A percentile compares a stretch with the other conserved stretches of the same genome.
phyloP scores from a whole-genome alignment of 1,139 yeast genomes.

The Pneumocystis oryctolagi region DNA sequence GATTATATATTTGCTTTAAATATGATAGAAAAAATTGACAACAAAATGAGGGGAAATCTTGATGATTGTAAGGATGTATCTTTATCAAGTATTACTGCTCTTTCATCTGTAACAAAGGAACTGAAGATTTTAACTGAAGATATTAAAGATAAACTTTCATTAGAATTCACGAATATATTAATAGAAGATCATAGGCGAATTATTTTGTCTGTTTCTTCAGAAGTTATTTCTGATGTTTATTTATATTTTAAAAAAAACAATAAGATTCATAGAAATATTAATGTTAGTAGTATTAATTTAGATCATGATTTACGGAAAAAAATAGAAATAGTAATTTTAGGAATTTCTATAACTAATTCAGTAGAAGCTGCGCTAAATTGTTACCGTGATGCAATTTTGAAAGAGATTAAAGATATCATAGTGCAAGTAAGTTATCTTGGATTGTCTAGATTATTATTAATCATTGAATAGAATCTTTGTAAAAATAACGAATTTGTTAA shows the following conservation, averaged over 20 bases:
- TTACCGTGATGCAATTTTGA: slow-evolving; percentile 53
- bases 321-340: slow-evolving; percentile 38
- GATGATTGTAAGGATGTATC: background rate
- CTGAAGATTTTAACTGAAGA: background rate
- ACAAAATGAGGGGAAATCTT: background rate
- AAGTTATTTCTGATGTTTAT: background rate
- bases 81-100: background rate
- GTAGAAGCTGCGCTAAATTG: slow-evolving; percentile 47
- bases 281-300: slow-evolving; percentile 27
- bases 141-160: background rate
- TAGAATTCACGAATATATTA: background rate
- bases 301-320: slow-evolving; percentile 31
- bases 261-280: slow-evolving; percentile 24
- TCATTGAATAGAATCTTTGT: slow-evolving; percentile 32
- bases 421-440: slow-evolving; percentile 23
- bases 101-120: background rate
- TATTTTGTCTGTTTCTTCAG: background rate
- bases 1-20: background rate
- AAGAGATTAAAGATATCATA: slow-evolving; percentile 61
- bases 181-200: background rate
- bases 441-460: background rate
- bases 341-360: slow-evolving; percentile 36
- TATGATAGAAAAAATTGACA: background rate
- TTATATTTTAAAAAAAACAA: slow-evolving; percentile 4
- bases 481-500: slow-evolving; percentile 21